A percentile compares a stretch with the other conserved stretches of the same genome.
phyloP scores from a whole-genome alignment of 2,329 filamentous ascomycete species.

The Akanthomyces muscarius region DNA sequence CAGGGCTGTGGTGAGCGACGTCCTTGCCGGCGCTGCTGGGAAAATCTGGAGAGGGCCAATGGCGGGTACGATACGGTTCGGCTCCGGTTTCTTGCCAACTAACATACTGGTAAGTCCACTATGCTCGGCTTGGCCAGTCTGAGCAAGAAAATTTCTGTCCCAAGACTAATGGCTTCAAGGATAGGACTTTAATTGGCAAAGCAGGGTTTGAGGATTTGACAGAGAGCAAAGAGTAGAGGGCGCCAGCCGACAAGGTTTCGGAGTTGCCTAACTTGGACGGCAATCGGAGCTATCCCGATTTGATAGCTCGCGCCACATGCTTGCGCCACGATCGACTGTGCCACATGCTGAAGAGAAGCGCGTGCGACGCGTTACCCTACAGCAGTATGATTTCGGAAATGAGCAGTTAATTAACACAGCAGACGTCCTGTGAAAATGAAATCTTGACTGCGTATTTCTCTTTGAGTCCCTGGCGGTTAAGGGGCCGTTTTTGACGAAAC shows the following conservation, averaged over 20 bases:
- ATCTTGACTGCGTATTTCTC: not conserved
- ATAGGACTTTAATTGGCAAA: not conserved
- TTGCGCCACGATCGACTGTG: slow-evolving; percentile 11
- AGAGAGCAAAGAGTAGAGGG: too few relatives aligned
- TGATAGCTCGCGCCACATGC: slow-evolving; percentile 15
- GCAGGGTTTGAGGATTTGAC: not conserved
- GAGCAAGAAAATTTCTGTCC: too few relatives aligned
- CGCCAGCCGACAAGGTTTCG: not conserved
- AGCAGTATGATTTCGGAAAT: not conserved
- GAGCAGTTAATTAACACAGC: too few relatives aligned
- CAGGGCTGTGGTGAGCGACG: not conserved
- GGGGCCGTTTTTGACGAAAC: too few relatives aligned
- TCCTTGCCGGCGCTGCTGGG: not conserved
- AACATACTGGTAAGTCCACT: not conserved
- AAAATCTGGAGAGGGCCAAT: not conserved
- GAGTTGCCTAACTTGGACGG: slow-evolving; percentile 10
- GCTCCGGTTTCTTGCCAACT: not conserved
- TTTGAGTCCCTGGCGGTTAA: too few relatives aligned
- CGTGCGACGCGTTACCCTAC: slow-evolving; percentile 6
- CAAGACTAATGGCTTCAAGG: not conserved
- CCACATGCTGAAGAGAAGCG: not conserved
- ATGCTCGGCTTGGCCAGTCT: not conserved
- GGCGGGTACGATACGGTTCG: not conserved
- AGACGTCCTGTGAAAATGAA: too few relatives aligned
- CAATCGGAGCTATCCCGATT: slow-evolving; percentile 17